These are phyloP conservation scores for Knufia fluminis DNA, from an alignment of 2,329 filamentous ascomycete species.

Conservation along the genomic window DNA sequence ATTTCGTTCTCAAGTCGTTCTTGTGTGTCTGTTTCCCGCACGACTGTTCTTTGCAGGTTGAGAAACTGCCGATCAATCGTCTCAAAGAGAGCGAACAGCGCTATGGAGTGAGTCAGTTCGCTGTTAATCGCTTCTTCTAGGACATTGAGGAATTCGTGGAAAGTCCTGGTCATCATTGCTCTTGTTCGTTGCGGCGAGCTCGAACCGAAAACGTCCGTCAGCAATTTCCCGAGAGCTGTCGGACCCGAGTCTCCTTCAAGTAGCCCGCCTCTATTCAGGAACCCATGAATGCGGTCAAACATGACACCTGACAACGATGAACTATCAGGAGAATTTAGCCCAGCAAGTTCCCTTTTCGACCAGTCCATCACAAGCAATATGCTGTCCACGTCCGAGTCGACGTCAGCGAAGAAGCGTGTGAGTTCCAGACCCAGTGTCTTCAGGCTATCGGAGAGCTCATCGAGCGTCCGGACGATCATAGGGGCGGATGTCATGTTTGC, in stretches of 20 bases:
- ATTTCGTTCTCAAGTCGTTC: slow-evolving; percentile 73
- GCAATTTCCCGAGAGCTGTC: slow-evolving; percentile 58
- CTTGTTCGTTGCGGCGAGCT: slow-evolving; percentile 73
- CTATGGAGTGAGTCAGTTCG: slow-evolving; percentile 70
- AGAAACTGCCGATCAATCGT: slow-evolving; percentile 83
- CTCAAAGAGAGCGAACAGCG: slow-evolving; percentile 83
- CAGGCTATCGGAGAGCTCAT: slow-evolving; percentile 75
- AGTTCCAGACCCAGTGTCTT: slow-evolving; percentile 77
- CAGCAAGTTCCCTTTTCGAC: slow-evolving; percentile 74
- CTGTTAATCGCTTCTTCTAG: slow-evolving; percentile 82
- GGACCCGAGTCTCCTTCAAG: slow-evolving; percentile 40
- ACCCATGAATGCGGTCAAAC: slow-evolving; percentile 73
- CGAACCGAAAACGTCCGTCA: slow-evolving; percentile 67
- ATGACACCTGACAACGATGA: slow-evolving; percentile 32
- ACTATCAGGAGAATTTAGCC: slow-evolving; percentile 50
- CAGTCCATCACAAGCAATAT: slow-evolving; percentile 95
- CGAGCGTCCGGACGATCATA: slow-evolving; percentile 75
- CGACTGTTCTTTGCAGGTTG: slow-evolving; percentile 75
- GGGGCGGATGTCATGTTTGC: slow-evolving; percentile 87
- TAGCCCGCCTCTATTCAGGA: slow-evolving; percentile 51
- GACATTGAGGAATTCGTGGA: slow-evolving; percentile 75
- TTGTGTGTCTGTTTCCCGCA: slow-evolving; percentile 72
- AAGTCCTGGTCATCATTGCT: slow-evolving; percentile 72
- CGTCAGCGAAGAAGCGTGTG: slow-evolving; percentile 84
- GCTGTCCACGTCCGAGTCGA: slow-evolving; percentile 85